Conservation (phyloP, 2,329 filamentous ascomycete genomes). For the Fusarium continuum region DNA sequence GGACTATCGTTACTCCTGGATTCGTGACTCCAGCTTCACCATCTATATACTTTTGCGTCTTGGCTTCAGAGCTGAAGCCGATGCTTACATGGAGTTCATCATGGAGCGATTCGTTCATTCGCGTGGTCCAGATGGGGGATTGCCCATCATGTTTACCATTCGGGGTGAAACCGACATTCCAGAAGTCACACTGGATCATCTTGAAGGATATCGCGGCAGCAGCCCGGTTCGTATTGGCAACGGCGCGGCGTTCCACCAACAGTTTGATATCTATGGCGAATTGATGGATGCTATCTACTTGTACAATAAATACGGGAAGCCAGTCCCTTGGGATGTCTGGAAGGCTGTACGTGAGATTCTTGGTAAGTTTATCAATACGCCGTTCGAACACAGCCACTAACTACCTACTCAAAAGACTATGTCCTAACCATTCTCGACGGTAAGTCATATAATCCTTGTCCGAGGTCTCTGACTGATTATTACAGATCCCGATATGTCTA, state of each 20-base stretch:
- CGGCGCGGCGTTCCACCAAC: slow-evolving; percentile 77
- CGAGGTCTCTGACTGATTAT: neutral
- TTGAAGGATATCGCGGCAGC: slow-evolving; percentile 77
- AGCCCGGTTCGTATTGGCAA: slow-evolving; percentile 80
- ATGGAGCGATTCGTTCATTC: slow-evolving; percentile 73
- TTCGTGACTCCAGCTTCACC: slow-evolving; percentile 80
- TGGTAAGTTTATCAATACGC: slow-evolving; percentile 47
- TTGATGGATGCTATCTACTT: slow-evolving; percentile 81
- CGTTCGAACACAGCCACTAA: no score
- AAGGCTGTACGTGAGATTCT: slow-evolving; percentile 73
- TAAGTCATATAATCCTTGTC: slow-evolving; percentile 35
- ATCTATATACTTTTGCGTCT: slow-evolving; percentile 81
- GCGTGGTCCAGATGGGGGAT: slow-evolving; percentile 65
- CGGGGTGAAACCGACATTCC: slow-evolving; percentile 78
- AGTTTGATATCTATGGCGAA: slow-evolving; percentile 83
- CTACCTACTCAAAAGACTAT: slow-evolving; percentile 59
- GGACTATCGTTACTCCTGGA: slow-evolving; percentile 83
- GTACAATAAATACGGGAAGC: slow-evolving; percentile 82
- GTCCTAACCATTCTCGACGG: slow-evolving; percentile 72
- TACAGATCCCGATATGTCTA: slow-evolving; percentile 77
- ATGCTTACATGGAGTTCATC: slow-evolving; percentile 82
- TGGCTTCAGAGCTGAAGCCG: slow-evolving; percentile 78
- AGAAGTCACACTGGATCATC: slow-evolving; percentile 72
- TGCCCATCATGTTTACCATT: slow-evolving; percentile 87
- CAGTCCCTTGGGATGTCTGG: slow-evolving; percentile 81